A percentile compares a stretch with the other conserved stretches of the same genome.
Evolutionary conservation across 2,329 filamentous ascomycete genomes (phyloP).

Genomic region (Pseudopithomyces chartarum): DNA sequence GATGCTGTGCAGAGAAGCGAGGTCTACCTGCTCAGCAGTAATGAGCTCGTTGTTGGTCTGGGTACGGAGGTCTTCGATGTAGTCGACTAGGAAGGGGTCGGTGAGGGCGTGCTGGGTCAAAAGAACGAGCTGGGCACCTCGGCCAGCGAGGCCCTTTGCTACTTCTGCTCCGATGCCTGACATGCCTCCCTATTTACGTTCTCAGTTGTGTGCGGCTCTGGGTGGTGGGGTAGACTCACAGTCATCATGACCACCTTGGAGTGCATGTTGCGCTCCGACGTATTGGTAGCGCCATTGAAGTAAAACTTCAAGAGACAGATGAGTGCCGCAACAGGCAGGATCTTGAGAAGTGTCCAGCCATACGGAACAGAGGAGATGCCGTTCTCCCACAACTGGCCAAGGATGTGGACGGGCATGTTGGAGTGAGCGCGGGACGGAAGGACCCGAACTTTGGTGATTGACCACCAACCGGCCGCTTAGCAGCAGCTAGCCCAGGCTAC

Average conservation of each 20-base stretch:
- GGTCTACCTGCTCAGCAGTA: slow-evolving; percentile 93
- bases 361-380: slow-evolving; percentile 61
- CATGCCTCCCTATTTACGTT: slow-evolving; percentile 71
- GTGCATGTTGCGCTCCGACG: slow-evolving; percentile 82
- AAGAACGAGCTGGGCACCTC: slow-evolving; percentile 89
- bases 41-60: slow-evolving; percentile 83
- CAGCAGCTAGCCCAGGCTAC: not conserved
- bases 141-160: slow-evolving; percentile 72
- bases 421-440: slow-evolving; percentile 14
- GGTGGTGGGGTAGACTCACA: slow-evolving; percentile 50
- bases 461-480: not conserved
- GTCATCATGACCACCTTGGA: slow-evolving; percentile 94
- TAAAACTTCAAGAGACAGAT: slow-evolving; percentile 72
- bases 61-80: slow-evolving; percentile 83
- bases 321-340: slow-evolving; percentile 57
- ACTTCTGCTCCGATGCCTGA: slow-evolving; percentile 86
- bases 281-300: slow-evolving; percentile 75
- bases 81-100: slow-evolving; percentile 90
- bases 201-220: slow-evolving; percentile 18
- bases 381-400: slow-evolving; percentile 58
- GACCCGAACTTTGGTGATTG: slow-evolving; percentile 18
- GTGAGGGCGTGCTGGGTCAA: slow-evolving; percentile 80
- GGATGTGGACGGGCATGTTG: slow-evolving; percentile 66
- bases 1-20: slow-evolving; percentile 86
- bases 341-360: slow-evolving; percentile 58